Evolutionary conservation across 495 filamentous ascomycete species (phyloP).

Genomic region (Hyaloscypha variabilis): DNA sequence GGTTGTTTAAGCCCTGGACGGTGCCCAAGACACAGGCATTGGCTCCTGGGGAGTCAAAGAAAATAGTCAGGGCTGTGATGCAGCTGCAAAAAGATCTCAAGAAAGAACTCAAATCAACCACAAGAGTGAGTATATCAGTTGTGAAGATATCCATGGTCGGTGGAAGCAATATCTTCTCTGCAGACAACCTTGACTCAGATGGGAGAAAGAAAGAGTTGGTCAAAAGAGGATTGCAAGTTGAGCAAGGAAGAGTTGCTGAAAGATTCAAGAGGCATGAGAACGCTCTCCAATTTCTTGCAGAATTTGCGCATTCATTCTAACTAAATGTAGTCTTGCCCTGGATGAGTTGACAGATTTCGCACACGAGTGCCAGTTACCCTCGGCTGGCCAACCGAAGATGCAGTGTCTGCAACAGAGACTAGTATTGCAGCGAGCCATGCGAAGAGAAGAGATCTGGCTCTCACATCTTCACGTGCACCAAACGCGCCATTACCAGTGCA

Average conservation of each 20-base stretch:
- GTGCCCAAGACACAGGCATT: background rate
- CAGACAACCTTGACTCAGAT: too few relatives aligned
- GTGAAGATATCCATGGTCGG: background rate
- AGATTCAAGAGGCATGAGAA: background rate
- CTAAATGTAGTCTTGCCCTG: too few relatives aligned
- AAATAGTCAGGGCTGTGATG: background rate
- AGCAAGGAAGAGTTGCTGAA: background rate
- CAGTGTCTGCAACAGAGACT: too few relatives aligned
- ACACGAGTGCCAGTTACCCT: too few relatives aligned
- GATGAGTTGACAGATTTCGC: too few relatives aligned
- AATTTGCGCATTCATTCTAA: too few relatives aligned
- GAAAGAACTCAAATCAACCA: background rate
- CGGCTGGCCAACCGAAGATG: too few relatives aligned
- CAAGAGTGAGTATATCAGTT: background rate
- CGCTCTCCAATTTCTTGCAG: too few relatives aligned
- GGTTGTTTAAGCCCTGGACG: background rate
- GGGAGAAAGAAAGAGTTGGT: too few relatives aligned
- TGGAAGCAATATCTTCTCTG: background rate
- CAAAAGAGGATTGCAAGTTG: background rate
- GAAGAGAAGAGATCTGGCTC: background rate
- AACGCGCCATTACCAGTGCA: conserved; percentile 34
- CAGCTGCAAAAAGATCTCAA: background rate
- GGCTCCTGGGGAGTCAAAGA: too few relatives aligned
- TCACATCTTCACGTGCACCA: background rate
- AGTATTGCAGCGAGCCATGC: background rate